Base-by-base conservation (phyloP, 1,139 yeast genomes). In the Candida freyschussii region DNA sequence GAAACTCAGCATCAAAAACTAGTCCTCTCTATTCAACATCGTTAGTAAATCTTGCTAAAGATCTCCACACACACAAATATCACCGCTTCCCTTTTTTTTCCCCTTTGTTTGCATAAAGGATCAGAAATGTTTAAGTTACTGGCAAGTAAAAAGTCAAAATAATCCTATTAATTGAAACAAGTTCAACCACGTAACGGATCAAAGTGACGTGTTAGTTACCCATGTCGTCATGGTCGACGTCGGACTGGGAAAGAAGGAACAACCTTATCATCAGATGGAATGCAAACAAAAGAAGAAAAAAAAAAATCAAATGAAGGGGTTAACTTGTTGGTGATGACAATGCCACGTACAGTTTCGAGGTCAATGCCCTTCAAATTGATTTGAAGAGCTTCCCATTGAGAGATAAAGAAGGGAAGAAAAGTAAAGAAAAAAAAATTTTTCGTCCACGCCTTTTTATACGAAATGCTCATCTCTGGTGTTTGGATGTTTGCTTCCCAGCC, bases 201-300 rank as follows among this genome's bases (percentile, higher is more conserved):
- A 43, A 45, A 45, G 41, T 39, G 47, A 57, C 66, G 40, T 50
- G 66, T 55, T 59, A 60, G 59, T 47, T 45, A 50, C 62, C 85
- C 87, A 72, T 75, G 78, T 80, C 87, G 85, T 80, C 91, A 81
- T 78, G 78, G 89, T 81, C 91, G 87, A 75, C 63, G 37, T 77
- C 84, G 72, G 91, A 79, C 85, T 75, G 82, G 87, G 89, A 81
- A 81, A 80, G 89, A 80, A 76, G 82, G 52, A 41, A 56, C 60
- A 62, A 62, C 67, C 56, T 52, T 60, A 47, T 63, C 68, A 62
- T 63, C 68, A 59, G 39, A 28, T 34, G 37, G 25, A 26, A 34
- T 6, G 15, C 7, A 18, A 13, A 6, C 17, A 19, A 13, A 15
- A 19, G 28, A 26, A 17, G 25, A 6, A 12, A 21, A 21, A 11